phyloP scores from a whole-genome alignment of 108 stramenopile genomes.

The Nitzschia inconspicua region DNA sequence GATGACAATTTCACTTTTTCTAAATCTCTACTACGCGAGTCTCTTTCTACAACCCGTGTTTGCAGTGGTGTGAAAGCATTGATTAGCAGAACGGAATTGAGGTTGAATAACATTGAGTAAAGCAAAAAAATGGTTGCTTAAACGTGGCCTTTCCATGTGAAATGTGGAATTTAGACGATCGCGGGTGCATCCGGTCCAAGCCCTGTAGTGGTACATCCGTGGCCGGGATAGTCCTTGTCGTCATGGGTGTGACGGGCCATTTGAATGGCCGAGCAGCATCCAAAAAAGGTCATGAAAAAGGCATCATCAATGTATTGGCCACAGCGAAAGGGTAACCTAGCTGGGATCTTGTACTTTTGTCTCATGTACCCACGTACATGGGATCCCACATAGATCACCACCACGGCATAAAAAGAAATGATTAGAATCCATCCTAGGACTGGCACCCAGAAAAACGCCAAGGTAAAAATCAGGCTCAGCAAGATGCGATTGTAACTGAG shows the following conservation, averaged over 20 bases:
- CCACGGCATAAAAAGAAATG: conserved; percentile 16
- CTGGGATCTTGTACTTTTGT: conserved; percentile 49
- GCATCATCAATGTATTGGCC: conserved; percentile 40
- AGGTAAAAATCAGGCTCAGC: conserved; percentile 22
- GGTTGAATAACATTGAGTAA: no score
- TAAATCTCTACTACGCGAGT: no score
- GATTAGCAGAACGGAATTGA: no score
- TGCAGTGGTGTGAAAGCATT: no score
- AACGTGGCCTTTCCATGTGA: no score
- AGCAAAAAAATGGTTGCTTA: no score
- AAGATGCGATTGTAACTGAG: conserved; percentile 50
- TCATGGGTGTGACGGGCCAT: conserved; percentile 76
- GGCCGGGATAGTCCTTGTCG: conserved; percentile 65
- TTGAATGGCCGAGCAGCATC: conserved; percentile 63
- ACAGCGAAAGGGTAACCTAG: conserved; percentile 18
- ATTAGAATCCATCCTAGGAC: conserved; percentile 22
- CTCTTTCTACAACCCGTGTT: no score
- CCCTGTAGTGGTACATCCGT: conserved; percentile 62
- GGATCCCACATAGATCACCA: conserved; percentile 30
- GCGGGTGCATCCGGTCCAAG: conserved; percentile 47
- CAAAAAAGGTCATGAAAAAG: conserved; percentile 56
- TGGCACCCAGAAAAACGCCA: conserved; percentile 36
- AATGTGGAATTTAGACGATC: conserved; percentile 25
- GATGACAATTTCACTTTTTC: no score
- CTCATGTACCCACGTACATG: conserved; percentile 42